Evolutionary conservation across 306 rosid species (phyloP).

Genomic region (Nissolia schottii): DNA sequence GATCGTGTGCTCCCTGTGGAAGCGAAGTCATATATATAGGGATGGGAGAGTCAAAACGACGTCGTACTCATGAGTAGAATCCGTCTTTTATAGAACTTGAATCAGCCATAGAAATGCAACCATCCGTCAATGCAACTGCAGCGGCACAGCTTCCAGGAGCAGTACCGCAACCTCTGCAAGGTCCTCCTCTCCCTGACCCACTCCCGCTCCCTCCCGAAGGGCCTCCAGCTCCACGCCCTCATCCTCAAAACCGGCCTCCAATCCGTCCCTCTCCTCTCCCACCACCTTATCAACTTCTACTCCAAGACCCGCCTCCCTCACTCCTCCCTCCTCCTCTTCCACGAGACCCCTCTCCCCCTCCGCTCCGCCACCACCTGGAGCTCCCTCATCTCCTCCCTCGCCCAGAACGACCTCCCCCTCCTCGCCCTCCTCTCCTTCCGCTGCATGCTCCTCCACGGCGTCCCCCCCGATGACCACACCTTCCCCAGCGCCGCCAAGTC

Average conservation of each 20-base stretch:
- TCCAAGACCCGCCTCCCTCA: constrained; percentile 63
- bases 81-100: too few species aligned
- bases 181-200: constrained; percentile 54
- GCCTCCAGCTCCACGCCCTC: constrained; percentile 73
- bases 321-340: constrained; percentile 43
- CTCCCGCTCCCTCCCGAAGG: constrained; percentile 57
- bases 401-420: constrained; percentile 68
- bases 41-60: too few species aligned
- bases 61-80: too few species aligned
- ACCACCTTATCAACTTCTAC: constrained; percentile 77
- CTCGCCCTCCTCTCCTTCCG: constrained; percentile 59
- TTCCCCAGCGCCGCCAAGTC: constrained; percentile 70
- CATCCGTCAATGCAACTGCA: neutral
- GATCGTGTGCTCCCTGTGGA: too few species aligned
- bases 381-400: constrained; percentile 65
- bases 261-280: constrained; percentile 53
- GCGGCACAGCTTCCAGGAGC: constrained; percentile 24
- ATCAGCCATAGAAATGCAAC: too few species aligned
- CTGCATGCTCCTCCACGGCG: constrained; percentile 47
- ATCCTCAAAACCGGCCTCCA: constrained; percentile 60
- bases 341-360: constrained; percentile 34
- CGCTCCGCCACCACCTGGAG: constrained; percentile 76
- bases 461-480: constrained; percentile 60
- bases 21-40: too few species aligned
- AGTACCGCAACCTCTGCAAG: constrained; percentile 45